phyloP scores from a whole-genome alignment of 2,329 filamentous ascomycete genomes.

The Lachnellula subtilissima region DNA sequence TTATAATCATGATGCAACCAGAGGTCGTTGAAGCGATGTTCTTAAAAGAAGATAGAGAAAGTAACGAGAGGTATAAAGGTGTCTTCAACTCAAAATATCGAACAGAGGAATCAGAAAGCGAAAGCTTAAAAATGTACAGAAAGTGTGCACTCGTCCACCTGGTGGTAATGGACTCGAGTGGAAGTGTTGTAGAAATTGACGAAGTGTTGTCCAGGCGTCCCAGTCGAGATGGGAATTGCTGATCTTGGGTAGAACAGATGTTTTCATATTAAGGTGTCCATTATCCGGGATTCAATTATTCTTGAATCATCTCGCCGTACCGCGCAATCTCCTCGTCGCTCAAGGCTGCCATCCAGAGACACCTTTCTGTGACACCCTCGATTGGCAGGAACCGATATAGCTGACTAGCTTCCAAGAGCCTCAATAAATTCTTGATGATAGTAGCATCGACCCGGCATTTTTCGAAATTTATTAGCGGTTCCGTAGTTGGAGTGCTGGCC shows the following conservation, averaged over 20 bases:
- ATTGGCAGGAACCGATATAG: slow-evolving; percentile 70
- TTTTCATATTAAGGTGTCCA: neutral
- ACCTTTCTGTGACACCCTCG: slow-evolving; percentile 72
- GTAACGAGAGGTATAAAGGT: neutral
- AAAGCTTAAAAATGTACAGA: neutral
- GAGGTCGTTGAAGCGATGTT: neutral
- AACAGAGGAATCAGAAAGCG: neutral
- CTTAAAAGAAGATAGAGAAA: neutral
- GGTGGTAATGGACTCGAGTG: neutral
- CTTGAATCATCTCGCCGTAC: slow-evolving; percentile 30
- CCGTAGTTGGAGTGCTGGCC: slow-evolving; percentile 58
- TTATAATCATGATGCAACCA: neutral
- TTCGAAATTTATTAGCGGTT: slow-evolving; percentile 78
- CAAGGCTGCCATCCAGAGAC: slow-evolving; percentile 79
- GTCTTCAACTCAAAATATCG: neutral
- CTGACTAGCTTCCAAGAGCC: slow-evolving; percentile 74
- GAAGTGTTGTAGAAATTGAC: neutral
- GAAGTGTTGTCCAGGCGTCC: neutral
- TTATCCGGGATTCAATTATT: slow-evolving; percentile 12
- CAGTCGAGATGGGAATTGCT: neutral
- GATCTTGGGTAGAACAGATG: neutral
- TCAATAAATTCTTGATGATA: slow-evolving; percentile 73
- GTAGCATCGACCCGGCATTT: slow-evolving; percentile 69
- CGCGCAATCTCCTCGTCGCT: slow-evolving; percentile 68
- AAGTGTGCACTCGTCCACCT: neutral